Evolutionary conservation across 371 early-diverging fungal species (phyloP), one percentile per base, ranked within the genome.

Genomic region (Lichtheimia ramosa): DNA sequence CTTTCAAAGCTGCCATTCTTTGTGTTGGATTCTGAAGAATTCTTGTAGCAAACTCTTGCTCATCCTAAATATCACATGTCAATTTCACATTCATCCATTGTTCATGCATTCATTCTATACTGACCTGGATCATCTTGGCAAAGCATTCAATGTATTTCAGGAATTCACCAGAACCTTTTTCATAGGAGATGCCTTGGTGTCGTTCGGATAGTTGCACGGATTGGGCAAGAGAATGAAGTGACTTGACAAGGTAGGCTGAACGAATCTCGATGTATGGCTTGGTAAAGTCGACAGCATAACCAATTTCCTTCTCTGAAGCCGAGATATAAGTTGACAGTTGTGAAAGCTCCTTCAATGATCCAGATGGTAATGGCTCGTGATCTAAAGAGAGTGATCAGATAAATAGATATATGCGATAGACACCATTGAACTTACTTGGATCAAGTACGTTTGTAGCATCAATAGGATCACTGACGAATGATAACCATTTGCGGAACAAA

Each of bases 231-330:
- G 82, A 69, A 7, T 82, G 76, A 50, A 94, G 70, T 2, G 89
- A 87, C 57, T 88, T 88, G 27, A 73, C 62, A 43, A 94, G 63
- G 61, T 88, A 90, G 6, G 73, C 60, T 6, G 90, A 83, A 12
- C 95, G 80, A 49, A 92, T 87, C n/a, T 90, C 87, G 4, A 83
- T 79, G 65, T 90, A 93, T 0, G 85, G 83, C 61, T 88, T 86
- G 43, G 89, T 82, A 43, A 88, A 88, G 58, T 86, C 84, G 23
- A 83, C 79, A n/a, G 75, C 63, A 59, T 88, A 83, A 39, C 85
- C 84, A 46, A 78, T 79, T 56, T 87, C 86, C 12, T 70, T 70
- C 56, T 82, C 83, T 15, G 84, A 84, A 28, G 84, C 73, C 25
- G 82, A 70, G 25, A 89, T 77, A 52, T 89, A 87, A 0, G 83